Base-by-base conservation (phyloP, 306 rosid genomes). In the Cercis canadensis region DNA sequence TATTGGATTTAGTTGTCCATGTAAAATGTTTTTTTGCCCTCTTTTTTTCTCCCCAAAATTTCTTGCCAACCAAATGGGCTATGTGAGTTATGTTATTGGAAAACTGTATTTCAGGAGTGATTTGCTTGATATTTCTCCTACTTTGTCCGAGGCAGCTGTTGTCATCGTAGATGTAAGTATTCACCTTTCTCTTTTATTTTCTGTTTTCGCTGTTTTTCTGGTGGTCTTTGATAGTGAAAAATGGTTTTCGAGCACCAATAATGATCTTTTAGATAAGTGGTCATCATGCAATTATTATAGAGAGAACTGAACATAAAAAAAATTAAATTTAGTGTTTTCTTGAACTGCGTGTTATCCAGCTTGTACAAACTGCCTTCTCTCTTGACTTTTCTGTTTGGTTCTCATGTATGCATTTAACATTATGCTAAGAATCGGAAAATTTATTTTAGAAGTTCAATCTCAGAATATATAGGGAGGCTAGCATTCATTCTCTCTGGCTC, bases 141-240 rank as follows among this genome's bases (percentile, higher is more conserved):
- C 92, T 31, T 82, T 94, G 11, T 83, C 97, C 6, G 97, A 89
- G 80, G 97, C 97, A 15, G 97, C 98, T 15, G 98, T 97, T 58
- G 98, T 97, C 71, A 94, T 94, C 70, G 90, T 94, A 52, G 96
- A 94, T 82, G 98, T 94, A 75, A 83, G 87, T 51, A 43, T 54
- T 39, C 19, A 13, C 39, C 11, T 32, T 31, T 43, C 15, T 39
- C 3, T 60, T 34, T 46, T 43, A 15, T 75, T 41, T 13, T 3
- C 14, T 55, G 16, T 60, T 64, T n/a, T 37, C 29, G 5, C 44
- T 56, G 0, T 32, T 63, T 17, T 32, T 67, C 44, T 60, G 54
- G 13, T n/a, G n/a, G n/a, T n/a, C n/a, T n/a, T n/a, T n/a, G n/a
- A n/a, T n/a, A n/a, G n/a, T n/a, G n/a, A n/a, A n/a, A n/a, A n/a